Percentiles rank a stretch among this genome's conserved stretches.
Evolutionary conservation across 2,329 filamentous ascomycete genomes (phyloP).

Genomic region (Cladosporium sp.): DNA sequence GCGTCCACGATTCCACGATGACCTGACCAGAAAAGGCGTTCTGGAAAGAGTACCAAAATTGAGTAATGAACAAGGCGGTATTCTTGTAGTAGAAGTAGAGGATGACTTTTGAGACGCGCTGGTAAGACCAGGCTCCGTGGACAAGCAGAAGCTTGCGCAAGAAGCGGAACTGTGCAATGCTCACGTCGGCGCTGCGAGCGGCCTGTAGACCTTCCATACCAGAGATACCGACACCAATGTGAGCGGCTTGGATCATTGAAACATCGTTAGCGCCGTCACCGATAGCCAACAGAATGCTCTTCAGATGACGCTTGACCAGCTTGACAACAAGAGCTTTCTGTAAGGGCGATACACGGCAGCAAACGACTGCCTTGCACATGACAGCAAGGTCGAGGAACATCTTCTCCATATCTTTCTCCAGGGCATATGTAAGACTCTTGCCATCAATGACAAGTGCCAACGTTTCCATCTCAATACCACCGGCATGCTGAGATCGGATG

Average conservation of each 20-base stretch:
- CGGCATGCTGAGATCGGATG: constrained; percentile 75
- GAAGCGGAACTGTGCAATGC: constrained; percentile 93
- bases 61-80: constrained; percentile 96
- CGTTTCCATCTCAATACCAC: constrained; percentile 74
- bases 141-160: constrained; percentile 90
- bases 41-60: constrained; percentile 99
- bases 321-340: constrained; percentile 98
- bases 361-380: constrained; percentile 98
- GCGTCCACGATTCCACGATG: constrained; percentile 98
- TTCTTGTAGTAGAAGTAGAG: constrained; percentile 99
- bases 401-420: constrained; percentile 92
- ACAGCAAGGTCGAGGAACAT: constrained; percentile 88
- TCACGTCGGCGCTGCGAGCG: constrained; percentile 89
- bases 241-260: constrained; percentile 99
- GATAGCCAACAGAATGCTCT: constrained; percentile 89
- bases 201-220: constrained; percentile 96
- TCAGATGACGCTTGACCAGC: constrained; percentile 90
- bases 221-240: constrained; percentile 96
- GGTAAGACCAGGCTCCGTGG: constrained; percentile 96
- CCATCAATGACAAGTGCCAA: constrained; percentile 93
- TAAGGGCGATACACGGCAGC: constrained; percentile 89
- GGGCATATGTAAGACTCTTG: constrained; percentile 85
- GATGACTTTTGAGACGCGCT: constrained; percentile 94
- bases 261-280: constrained; percentile 98
- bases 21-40: constrained; percentile 97